Percentiles rank a stretch among this genome's conserved stretches.
phyloP scores from a whole-genome alignment of 805 yeast species.

The Metschnikowia borealis region DNA sequence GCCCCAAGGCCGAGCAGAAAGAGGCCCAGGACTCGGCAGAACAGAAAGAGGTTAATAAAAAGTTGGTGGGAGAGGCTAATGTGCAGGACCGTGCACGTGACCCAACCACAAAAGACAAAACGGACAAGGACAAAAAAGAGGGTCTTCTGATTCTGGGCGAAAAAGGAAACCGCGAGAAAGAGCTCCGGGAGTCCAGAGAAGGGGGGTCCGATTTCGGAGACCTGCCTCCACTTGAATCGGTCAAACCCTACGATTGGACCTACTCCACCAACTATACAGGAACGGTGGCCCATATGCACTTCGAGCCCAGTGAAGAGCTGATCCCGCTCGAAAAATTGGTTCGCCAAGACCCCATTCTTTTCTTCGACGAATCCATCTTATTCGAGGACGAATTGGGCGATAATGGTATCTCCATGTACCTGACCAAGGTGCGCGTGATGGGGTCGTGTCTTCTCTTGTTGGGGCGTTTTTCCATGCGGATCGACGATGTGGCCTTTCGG shows the following conservation, averaged over 20 bases:
- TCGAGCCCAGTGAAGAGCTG: slow-evolving; percentile 20
- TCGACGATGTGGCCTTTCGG: slow-evolving; percentile 83
- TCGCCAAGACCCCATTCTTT: slow-evolving; percentile 78
- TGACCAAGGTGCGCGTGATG: slow-evolving; percentile 86
- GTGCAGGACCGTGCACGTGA: too few species aligned
- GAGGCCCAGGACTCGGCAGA: background rate
- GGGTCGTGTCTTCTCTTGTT: slow-evolving; percentile 68
- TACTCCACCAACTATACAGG: slow-evolving; percentile 82
- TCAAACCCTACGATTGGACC: slow-evolving; percentile 95
- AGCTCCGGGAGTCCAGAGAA: background rate
- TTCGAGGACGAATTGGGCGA: slow-evolving; percentile 97
- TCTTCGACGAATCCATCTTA: slow-evolving; percentile 82
- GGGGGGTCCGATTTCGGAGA: background rate
- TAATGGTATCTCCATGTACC: slow-evolving; percentile 80
- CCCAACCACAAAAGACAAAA: too few species aligned
- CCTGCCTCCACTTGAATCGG: slow-evolving; percentile 45
- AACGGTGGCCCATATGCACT: slow-evolving; percentile 27
- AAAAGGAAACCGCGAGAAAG: background rate
- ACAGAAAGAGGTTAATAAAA: too few species aligned
- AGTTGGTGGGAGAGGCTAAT: too few species aligned
- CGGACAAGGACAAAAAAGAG: too few species aligned
- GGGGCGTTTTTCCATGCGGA: slow-evolving; percentile 76
- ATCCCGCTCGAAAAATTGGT: slow-evolving; percentile 72
- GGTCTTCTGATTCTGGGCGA: too few species aligned
- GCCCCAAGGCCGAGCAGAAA: slow-evolving; percentile 19